Conservation (phyloP, 2,329 filamentous ascomycete genomes). For the Daldinia sp. region DNA sequence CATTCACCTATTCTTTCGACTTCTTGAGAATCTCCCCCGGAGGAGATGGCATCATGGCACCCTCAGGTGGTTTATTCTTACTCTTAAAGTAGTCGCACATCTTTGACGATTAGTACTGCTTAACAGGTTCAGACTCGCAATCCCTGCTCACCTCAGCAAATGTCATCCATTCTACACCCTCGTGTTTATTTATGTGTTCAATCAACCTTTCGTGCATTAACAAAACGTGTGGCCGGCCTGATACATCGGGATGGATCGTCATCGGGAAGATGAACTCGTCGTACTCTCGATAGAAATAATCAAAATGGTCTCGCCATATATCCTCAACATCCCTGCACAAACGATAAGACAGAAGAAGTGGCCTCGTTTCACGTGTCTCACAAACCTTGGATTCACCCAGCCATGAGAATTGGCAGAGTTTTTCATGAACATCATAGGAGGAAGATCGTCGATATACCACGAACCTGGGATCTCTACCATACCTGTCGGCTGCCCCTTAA, state of each 20-base stretch:
- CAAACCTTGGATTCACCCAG: slow-evolving; percentile 63
- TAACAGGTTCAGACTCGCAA: not conserved
- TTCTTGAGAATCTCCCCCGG: slow-evolving; percentile 64
- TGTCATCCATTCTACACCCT: slow-evolving; percentile 74
- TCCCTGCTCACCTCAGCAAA: slow-evolving; percentile 56
- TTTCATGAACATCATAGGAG: slow-evolving; percentile 81
- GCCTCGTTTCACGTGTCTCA: not conserved
- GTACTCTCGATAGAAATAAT: slow-evolving; percentile 81
- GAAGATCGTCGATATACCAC: slow-evolving; percentile 74
- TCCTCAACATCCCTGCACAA: slow-evolving; percentile 68
- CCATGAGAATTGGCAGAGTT: slow-evolving; percentile 73
- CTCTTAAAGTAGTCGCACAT: slow-evolving; percentile 80
- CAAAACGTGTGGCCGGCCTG: slow-evolving; percentile 76
- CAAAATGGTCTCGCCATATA: slow-evolving; percentile 74
- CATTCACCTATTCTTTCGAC: slow-evolving; percentile 17
- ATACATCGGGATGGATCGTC: slow-evolving; percentile 81
- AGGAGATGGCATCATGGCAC: slow-evolving; percentile 71
- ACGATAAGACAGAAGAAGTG: not conserved
- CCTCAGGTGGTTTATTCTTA: slow-evolving; percentile 68
- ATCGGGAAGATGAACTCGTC: slow-evolving; percentile 83
- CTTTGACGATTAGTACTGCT: slow-evolving; percentile 52
- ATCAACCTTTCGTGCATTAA: slow-evolving; percentile 82
- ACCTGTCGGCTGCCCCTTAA: slow-evolving; percentile 69
- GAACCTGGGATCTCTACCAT: slow-evolving; percentile 74
- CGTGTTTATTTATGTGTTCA: slow-evolving; percentile 73